These are phyloP conservation scores for Apiospora sp. DNA, from an alignment of 2,329 filamentous ascomycete genomes.

Conservation along the genomic window DNA sequence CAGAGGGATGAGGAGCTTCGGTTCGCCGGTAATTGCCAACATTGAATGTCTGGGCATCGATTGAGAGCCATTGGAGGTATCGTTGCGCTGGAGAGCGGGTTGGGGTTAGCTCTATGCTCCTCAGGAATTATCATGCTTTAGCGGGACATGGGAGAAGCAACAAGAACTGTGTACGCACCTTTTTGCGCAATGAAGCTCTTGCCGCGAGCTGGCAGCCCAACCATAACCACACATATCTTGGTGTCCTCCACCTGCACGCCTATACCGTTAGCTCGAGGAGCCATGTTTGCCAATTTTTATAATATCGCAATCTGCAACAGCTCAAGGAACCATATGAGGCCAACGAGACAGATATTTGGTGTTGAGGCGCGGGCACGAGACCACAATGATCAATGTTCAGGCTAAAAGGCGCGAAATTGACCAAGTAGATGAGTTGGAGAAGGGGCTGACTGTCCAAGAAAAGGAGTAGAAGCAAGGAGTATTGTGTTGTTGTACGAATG, in stretches of 20 bases:
- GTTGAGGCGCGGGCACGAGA: slow-evolving; percentile 6
- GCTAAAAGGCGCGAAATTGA: slow-evolving; percentile 17
- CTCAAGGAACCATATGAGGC: slow-evolving; percentile 21
- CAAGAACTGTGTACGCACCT: slow-evolving; percentile 63
- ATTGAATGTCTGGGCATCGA: slow-evolving; percentile 94
- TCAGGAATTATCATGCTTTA: neutral
- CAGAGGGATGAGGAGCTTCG: slow-evolving; percentile 87
- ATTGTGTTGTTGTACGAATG: neutral
- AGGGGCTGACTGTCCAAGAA: neutral
- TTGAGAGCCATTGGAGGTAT: slow-evolving; percentile 96
- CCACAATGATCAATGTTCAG: slow-evolving; percentile 11
- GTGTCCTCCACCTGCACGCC: slow-evolving; percentile 93
- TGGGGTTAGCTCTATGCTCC: slow-evolving; percentile 18
- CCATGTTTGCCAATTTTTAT: slow-evolving; percentile 38
- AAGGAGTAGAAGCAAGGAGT: neutral
- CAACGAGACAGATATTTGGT: neutral
- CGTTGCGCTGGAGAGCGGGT: slow-evolving; percentile 71
- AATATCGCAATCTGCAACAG: neutral
- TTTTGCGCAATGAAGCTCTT: slow-evolving; percentile 99
- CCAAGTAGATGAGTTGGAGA: slow-evolving; percentile 1
- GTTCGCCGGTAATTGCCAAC: slow-evolving; percentile 94
- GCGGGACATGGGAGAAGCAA: slow-evolving; percentile 19
- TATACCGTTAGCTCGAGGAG: slow-evolving; percentile 64
- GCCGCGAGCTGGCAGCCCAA: slow-evolving; percentile 91
- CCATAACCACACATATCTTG: slow-evolving; percentile 98